Evolutionary conservation across 1,284 basidiomycete genomes (phyloP).

Genomic region (Coniferiporia weirii): DNA sequence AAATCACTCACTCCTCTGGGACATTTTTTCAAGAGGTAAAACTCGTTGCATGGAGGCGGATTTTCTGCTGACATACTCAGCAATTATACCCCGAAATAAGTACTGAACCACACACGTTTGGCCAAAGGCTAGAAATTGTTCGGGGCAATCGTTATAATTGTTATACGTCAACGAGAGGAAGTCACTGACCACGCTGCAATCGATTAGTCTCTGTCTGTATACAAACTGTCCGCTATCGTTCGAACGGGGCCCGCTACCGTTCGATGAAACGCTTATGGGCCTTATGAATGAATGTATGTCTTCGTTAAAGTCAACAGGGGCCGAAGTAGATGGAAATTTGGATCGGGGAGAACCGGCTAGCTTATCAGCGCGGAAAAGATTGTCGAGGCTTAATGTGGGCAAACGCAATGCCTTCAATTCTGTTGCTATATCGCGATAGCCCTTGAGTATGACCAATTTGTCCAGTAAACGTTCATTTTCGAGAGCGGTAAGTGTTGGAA

Average conservation of each 20-base stretch:
- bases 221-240: background rate
- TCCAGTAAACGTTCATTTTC: slow-evolving; percentile 58
- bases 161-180: background rate
- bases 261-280: background rate
- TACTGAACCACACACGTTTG: slow-evolving; percentile 29
- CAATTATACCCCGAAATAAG: slow-evolving; percentile 28
- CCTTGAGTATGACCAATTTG: slow-evolving; percentile 62
- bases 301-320: slow-evolving; percentile 25
- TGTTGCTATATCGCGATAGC: slow-evolving; percentile 38
- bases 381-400: slow-evolving; percentile 51
- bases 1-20: slow-evolving; percentile 59
- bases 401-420: slow-evolving; percentile 47
- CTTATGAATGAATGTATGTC: slow-evolving; percentile 27
- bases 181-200: slow-evolving; percentile 43
- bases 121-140: slow-evolving; percentile 29
- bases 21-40: slow-evolving; percentile 66
- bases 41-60: slow-evolving; percentile 77
- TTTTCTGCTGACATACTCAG: slow-evolving; percentile 38
- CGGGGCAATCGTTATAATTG: background rate
- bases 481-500: slow-evolving; percentile 44
- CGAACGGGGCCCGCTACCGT: background rate
- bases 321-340: slow-evolving; percentile 23
- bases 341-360: slow-evolving; percentile 34
- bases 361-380: slow-evolving; percentile 56
- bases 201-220: slow-evolving; percentile 38